Evolutionary conservation across 371 early-diverging fungal genomes (phyloP).

Genomic region (Phascolomyces articulosus): DNA sequence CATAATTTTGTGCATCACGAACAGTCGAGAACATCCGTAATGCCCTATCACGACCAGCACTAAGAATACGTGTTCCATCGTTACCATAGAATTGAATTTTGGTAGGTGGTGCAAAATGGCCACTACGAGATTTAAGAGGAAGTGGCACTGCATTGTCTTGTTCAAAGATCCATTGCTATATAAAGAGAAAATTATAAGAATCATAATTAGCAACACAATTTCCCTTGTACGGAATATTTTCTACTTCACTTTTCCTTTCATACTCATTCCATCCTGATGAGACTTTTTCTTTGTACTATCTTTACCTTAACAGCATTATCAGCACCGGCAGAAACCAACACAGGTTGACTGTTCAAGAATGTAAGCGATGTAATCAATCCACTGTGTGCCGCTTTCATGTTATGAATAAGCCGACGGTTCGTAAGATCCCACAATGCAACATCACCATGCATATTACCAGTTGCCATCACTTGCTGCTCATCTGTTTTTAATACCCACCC

Average conservation of each 20-base stretch:
- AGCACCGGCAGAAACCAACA: constrained; percentile 84
- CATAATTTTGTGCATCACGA: constrained; percentile 82
- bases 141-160: constrained; percentile 79
- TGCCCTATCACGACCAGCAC: constrained; percentile 83
- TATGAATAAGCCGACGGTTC: constrained; percentile 71
- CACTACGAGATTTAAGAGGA: constrained; percentile 79
- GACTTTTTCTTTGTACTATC: no score
- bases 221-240: no score
- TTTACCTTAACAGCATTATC: constrained; percentile 90
- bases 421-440: constrained; percentile 93
- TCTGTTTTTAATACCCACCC: constrained; percentile 38
- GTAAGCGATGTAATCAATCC: constrained; percentile 73
- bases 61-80: constrained; percentile 74
- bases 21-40: constrained; percentile 81
- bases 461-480: constrained; percentile 85
- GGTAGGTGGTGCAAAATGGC: constrained; percentile 88
- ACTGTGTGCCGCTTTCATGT: constrained; percentile 84
- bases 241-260: background rate
- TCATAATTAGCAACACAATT: no score
- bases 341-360: constrained; percentile 83
- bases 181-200: background rate
- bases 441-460: constrained; percentile 86
- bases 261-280: no score
- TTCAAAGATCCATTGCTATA: constrained; percentile 94
- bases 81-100: constrained; percentile 75